Evolutionary conservation across 495 filamentous ascomycete species (phyloP).

Genomic region (Astrothelium subdiscretum): DNA sequence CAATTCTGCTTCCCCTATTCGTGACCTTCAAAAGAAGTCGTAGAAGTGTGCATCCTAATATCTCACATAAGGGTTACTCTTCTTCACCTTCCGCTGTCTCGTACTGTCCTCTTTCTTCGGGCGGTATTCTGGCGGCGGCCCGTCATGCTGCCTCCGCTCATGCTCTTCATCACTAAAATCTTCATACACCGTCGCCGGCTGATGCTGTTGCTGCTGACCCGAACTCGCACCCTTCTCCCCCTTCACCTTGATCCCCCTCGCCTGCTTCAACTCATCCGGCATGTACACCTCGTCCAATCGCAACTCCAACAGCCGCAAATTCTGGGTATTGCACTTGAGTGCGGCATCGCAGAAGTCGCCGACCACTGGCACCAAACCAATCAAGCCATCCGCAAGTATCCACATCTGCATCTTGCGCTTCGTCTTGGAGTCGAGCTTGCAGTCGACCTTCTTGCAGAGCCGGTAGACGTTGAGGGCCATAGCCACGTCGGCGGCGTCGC

Average conservation of each 20-base stretch:
- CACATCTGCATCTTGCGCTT: slow-evolving; percentile 62
- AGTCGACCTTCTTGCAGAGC: slow-evolving; percentile 56
- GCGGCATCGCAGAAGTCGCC: slow-evolving; percentile 69
- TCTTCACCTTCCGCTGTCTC: slow-evolving; percentile 5
- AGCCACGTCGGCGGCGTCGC: slow-evolving; percentile 61
- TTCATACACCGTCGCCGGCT: slow-evolving; percentile 29
- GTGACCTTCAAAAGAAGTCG: background rate
- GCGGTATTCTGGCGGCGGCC: background rate
- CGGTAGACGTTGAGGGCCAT: slow-evolving; percentile 59
- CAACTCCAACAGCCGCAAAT: slow-evolving; percentile 25
- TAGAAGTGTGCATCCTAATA: background rate
- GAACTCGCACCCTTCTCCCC: background rate
- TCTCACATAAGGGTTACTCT: background rate
- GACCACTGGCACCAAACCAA: slow-evolving; percentile 75
- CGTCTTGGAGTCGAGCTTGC: slow-evolving; percentile 49
- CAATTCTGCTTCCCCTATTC: background rate
- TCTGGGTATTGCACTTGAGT: slow-evolving; percentile 28
- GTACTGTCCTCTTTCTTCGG: background rate
- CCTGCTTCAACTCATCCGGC: slow-evolving; percentile 16
- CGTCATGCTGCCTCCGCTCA: slow-evolving; percentile 4
- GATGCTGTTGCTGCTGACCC: slow-evolving; percentile 13
- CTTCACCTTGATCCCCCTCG: slow-evolving; percentile 7
- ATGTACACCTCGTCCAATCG: slow-evolving; percentile 26
- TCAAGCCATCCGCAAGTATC: slow-evolving; percentile 61
- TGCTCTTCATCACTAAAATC: slow-evolving; percentile 26